Conservation (phyloP, 1,284 basidiomycete species). For the Inonotus obliquus region DNA sequence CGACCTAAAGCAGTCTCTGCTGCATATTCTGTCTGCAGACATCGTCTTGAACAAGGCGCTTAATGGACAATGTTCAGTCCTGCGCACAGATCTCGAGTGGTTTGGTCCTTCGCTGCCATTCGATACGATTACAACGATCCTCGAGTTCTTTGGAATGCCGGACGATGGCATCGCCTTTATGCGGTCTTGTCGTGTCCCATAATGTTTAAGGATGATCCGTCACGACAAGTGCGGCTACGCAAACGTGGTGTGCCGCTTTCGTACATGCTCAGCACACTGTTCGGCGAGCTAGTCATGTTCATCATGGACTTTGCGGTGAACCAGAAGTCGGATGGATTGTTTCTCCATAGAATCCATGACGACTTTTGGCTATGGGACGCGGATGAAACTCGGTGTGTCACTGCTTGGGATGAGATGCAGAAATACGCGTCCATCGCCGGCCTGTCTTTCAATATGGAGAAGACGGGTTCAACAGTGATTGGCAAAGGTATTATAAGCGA, state of each 20-base stretch:
- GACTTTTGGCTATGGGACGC: slow-evolving; percentile 39
- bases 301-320: slow-evolving; percentile 42
- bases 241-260: slow-evolving; percentile 21
- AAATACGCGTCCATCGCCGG: slow-evolving; percentile 32
- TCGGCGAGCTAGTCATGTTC: slow-evolving; percentile 36
- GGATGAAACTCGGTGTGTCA: slow-evolving; percentile 27
- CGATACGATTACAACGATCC: slow-evolving; percentile 33
- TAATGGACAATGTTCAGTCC: slow-evolving; percentile 30
- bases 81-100: slow-evolving; percentile 41
- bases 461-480: slow-evolving; percentile 36
- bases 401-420: slow-evolving; percentile 37
- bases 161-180: slow-evolving; percentile 35
- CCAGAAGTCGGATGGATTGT: slow-evolving; percentile 34
- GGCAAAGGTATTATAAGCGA: slow-evolving; percentile 21
- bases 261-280: slow-evolving; percentile 31
- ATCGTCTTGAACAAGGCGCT: slow-evolving; percentile 33
- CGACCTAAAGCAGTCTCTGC: slow-evolving; percentile 22
- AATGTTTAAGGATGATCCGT: slow-evolving; percentile 18
- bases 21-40: slow-evolving; percentile 37
- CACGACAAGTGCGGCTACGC: slow-evolving; percentile 6
- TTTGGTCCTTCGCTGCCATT: slow-evolving; percentile 43
- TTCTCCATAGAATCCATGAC: slow-evolving; percentile 38
- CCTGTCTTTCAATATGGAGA: slow-evolving; percentile 33
- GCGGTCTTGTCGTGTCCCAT: slow-evolving; percentile 31
- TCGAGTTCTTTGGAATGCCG: slow-evolving; percentile 37